Evolutionary conservation across 2,329 filamentous ascomycete species (phyloP), one percentile per base, ranked within the genome.

Genomic region (Fusarium sp.): DNA sequence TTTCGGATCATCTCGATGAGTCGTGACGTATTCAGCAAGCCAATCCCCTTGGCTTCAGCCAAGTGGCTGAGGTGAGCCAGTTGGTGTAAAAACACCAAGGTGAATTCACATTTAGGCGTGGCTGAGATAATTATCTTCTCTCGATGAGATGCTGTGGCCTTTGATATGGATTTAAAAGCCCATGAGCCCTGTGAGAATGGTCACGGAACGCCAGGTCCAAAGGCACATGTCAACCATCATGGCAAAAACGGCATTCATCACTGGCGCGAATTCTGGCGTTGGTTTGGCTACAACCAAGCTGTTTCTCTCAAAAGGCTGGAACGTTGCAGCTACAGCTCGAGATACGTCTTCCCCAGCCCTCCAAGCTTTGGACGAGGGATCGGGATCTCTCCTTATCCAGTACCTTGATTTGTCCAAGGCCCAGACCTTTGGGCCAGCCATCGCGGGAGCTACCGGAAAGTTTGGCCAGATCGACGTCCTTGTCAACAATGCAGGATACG

Each of bases 391-490:
- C 17, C 27, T 46, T 9, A 17, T 69, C 56, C 27, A 46, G 53
- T 38, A 60, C n/a, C 69, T 70, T 60, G 63, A 73, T 58, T 46
- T 69, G 44, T 51, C 42, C 22, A 67, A 69, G 24, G 33, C 49
- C 36, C 46, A 62, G 55, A 69, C 56, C 27, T 68, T 67, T 56
- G 56, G 64, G 46, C 55, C 65, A 46, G 67, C 63, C 38, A 56
- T 77, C 53, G 60, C 64, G 59, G 51, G 42, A 57, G 66, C 70
- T 46, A 42, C 68, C 31, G 61, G 67, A 64, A 70, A 42, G 66
- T 71, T 76, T 58, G 51, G 46, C 29, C 69, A 55, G 60, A 70
- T 76, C 44, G 64, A 74, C 56, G 46, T 71, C 31, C 63, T 74
- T 59, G 53, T 63, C 65, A 61, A 71, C 62, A 71, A 70, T 59